These are phyloP conservation scores for Yamadazyma friedrichii DNA, from an alignment of 1,139 yeast species.

Conservation along the genomic window DNA sequence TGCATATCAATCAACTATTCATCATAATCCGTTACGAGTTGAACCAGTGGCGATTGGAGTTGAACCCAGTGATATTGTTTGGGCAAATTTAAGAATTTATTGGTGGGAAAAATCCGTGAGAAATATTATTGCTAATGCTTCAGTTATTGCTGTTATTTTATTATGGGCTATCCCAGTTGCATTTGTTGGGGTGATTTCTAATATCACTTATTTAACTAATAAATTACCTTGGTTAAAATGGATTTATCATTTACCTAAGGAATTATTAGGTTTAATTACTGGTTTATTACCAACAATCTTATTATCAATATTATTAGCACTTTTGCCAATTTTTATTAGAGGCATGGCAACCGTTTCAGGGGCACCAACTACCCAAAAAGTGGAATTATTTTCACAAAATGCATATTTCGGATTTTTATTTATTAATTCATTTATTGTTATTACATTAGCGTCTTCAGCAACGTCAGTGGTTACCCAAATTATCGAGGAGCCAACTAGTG, in stretches of 20 bases:
- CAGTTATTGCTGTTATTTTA: slow-evolving; percentile 57
- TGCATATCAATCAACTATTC: slow-evolving; percentile 60
- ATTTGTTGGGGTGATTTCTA: slow-evolving; percentile 76
- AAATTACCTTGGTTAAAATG: slow-evolving; percentile 64
- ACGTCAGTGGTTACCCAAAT: slow-evolving; percentile 70
- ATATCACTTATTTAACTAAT: slow-evolving; percentile 60
- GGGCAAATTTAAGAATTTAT: slow-evolving; percentile 70
- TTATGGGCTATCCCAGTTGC: slow-evolving; percentile 90
- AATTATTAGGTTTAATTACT: slow-evolving; percentile 65
- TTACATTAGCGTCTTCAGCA: slow-evolving; percentile 72
- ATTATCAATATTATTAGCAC: slow-evolving; percentile 64
- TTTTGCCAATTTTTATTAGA: slow-evolving; percentile 79
- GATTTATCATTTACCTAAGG: slow-evolving; percentile 59
- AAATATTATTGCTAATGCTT: slow-evolving; percentile 55
- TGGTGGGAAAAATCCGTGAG: slow-evolving; percentile 83
- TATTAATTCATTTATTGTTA: slow-evolving; percentile 67
- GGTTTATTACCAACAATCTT: slow-evolving; percentile 71
- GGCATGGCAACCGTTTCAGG: slow-evolving; percentile 70
- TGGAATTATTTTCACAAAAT: slow-evolving; percentile 73
- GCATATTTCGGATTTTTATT: slow-evolving; percentile 73
- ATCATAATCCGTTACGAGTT: slow-evolving; percentile 54
- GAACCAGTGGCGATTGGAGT: slow-evolving; percentile 52
- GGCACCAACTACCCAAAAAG: slow-evolving; percentile 57
- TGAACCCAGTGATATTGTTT: slow-evolving; percentile 60
- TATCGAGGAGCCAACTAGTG: slow-evolving; percentile 59